These are phyloP conservation scores for Chlorella sp. DNA, from an alignment of 139 green algal genomes.

Conservation along the genomic window DNA sequence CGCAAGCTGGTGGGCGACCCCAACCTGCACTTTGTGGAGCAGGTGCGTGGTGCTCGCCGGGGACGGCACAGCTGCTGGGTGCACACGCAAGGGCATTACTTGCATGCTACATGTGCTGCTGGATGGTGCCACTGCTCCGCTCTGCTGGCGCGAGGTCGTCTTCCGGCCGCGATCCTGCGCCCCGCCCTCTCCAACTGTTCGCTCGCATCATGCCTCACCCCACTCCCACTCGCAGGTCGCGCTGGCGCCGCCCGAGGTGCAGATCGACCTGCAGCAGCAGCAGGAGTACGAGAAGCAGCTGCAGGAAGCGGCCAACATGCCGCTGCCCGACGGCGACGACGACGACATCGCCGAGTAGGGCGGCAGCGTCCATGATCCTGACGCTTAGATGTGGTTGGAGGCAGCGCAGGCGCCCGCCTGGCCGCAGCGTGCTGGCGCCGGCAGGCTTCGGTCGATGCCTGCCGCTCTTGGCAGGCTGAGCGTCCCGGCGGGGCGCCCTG, in stretches of 20 bases:
- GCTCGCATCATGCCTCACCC: background rate
- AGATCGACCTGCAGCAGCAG: slow-evolving; percentile 92
- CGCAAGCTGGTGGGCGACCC: slow-evolving; percentile 96
- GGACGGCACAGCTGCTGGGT: background rate
- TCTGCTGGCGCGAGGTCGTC: too few relatives aligned
- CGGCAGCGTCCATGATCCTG: background rate
- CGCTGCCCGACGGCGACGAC: slow-evolving; percentile 85
- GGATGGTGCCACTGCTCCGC: background rate
- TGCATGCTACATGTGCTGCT: background rate
- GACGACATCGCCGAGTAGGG: slow-evolving; percentile 70
- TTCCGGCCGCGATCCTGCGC: background rate
- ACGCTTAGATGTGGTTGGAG: background rate
- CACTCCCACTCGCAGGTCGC: slow-evolving; percentile 72
- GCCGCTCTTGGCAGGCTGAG: too few relatives aligned
- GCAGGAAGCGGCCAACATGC: slow-evolving; percentile 66
- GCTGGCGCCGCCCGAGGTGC: slow-evolving; percentile 95
- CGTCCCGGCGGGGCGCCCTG: too few relatives aligned
- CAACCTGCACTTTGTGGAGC: slow-evolving; percentile 94
- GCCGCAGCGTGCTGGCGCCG: background rate
- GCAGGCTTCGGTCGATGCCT: too few relatives aligned
- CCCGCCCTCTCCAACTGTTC: background rate
- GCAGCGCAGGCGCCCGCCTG: background rate
- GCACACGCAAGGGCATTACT: too few relatives aligned
- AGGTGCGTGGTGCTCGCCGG: slow-evolving; percentile 25
- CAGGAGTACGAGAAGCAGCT: slow-evolving; percentile 84